These are phyloP conservation scores for Dalbergia cochinchinensis DNA, from an alignment of 306 rosid genomes.

Conservation along the genomic window DNA sequence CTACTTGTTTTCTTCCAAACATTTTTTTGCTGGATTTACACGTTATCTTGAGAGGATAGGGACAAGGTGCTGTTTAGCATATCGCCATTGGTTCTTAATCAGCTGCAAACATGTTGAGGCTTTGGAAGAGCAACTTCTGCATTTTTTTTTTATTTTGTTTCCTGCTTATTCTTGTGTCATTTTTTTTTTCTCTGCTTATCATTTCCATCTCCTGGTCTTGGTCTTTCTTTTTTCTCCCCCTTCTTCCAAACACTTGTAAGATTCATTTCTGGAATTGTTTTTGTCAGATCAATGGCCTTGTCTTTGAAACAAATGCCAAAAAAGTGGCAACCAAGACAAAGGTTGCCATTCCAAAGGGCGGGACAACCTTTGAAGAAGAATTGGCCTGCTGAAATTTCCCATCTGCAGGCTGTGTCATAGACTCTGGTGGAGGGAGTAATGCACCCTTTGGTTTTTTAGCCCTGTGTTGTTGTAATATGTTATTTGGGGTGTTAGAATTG, in stretches of 20 bases:
- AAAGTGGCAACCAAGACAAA: slow-evolving; percentile 47
- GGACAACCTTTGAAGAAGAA: slow-evolving; percentile 63
- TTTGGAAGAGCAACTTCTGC: slow-evolving; percentile 21
- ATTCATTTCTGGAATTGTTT: slow-evolving; percentile 27
- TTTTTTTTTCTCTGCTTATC: not conserved
- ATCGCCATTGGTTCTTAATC: slow-evolving; percentile 18
- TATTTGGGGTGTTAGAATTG: not conserved
- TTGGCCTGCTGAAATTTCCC: slow-evolving; percentile 48
- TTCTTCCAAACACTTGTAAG: slow-evolving; percentile 16
- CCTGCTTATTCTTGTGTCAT: slow-evolving; percentile 11
- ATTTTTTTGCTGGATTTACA: slow-evolving; percentile 27
- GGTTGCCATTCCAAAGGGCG: slow-evolving; percentile 51
- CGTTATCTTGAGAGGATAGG: slow-evolving; percentile 15
- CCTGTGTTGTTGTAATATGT: slow-evolving; percentile 51
- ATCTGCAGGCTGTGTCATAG: slow-evolving; percentile 46
- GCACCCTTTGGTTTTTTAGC: slow-evolving; percentile 39
- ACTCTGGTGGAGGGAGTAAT: slow-evolving; percentile 35
- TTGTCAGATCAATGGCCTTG: slow-evolving; percentile 25
- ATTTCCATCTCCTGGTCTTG: slow-evolving; percentile 20
- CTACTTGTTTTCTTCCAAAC: slow-evolving; percentile 2
- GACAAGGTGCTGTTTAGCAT: not conserved
- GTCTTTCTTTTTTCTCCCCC: not conserved
- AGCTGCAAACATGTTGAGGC: not conserved
- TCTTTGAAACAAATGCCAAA: slow-evolving; percentile 12
- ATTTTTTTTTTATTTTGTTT: slow-evolving; percentile 3